Evolutionary conservation across 2,329 filamentous ascomycete genomes (phyloP).

Genomic region (Lasiodiplodia gonubiensis): DNA sequence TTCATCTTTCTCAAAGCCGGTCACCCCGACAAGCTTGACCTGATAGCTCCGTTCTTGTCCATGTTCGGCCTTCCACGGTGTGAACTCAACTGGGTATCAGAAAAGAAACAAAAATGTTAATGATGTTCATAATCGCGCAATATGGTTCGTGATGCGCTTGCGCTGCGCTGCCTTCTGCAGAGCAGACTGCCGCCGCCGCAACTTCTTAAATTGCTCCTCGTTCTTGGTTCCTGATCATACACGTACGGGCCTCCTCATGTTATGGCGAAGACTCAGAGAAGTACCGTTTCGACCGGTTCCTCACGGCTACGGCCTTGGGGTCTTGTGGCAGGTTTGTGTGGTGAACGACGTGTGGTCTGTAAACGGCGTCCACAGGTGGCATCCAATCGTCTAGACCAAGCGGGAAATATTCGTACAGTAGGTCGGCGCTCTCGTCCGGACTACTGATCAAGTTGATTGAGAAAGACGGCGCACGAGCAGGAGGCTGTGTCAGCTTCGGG

Average conservation of each 20-base stretch:
- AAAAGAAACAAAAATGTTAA: constrained; percentile 19
- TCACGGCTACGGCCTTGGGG: constrained; percentile 51
- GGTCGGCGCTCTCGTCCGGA: constrained; percentile 76
- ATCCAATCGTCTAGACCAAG: constrained; percentile 91
- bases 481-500: constrained; percentile 36
- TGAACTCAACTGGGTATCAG: constrained; percentile 25
- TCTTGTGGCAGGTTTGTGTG: constrained; percentile 62
- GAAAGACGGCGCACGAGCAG: constrained; percentile 52
- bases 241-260: background rate
- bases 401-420: constrained; percentile 94
- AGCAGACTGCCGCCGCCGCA: background rate
- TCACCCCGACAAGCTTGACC: background rate
- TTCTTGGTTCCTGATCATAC: constrained; percentile 1
- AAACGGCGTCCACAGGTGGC: constrained; percentile 87
- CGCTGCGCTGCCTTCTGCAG: background rate
- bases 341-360: constrained; percentile 90
- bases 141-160: background rate
- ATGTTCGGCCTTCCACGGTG: background rate
- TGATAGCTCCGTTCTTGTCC: background rate
- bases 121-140: background rate
- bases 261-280: constrained; percentile 51
- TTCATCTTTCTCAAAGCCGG: background rate
- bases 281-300: constrained; percentile 55
- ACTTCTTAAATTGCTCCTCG: background rate
- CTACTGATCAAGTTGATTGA: constrained; percentile 61